A percentile compares a stretch with the other conserved stretches of the same genome.
phyloP scores from a whole-genome alignment of 2,329 filamentous ascomycete genomes.

The Gaeumannomyces sp. region DNA sequence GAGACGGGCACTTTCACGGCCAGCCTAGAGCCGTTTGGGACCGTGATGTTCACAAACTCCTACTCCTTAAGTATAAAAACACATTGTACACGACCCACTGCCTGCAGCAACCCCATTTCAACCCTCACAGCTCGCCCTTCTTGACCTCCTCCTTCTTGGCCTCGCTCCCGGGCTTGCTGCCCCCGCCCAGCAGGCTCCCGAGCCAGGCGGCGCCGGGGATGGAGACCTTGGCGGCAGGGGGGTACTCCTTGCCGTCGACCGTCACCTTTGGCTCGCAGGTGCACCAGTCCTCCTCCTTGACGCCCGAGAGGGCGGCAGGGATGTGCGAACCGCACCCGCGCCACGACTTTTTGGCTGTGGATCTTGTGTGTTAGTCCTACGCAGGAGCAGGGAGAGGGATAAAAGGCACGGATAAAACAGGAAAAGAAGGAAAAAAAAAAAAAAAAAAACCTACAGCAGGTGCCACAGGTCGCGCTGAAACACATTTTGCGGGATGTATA shows the following conservation, averaged over 20 bases:
- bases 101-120: too few relatives aligned
- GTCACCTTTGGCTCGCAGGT: slow-evolving; percentile 38
- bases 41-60: too few relatives aligned
- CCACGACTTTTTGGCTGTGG: slow-evolving; percentile 41
- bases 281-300: slow-evolving; percentile 42
- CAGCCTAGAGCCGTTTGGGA: too few relatives aligned
- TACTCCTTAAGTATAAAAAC: too few relatives aligned
- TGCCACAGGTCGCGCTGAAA: slow-evolving; percentile 32
- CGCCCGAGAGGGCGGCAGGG: slow-evolving; percentile 34
- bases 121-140: slow-evolving; percentile 13
- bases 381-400: too few relatives aligned
- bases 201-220: slow-evolving; percentile 35
- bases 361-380: slow-evolving; percentile 2
- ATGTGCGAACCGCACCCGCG: slow-evolving; percentile 44
- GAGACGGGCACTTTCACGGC: too few relatives aligned
- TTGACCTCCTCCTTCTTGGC: slow-evolving; percentile 10
- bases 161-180: slow-evolving; percentile 4
- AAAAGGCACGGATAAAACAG: background rate
- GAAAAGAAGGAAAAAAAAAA: slow-evolving; percentile 17
- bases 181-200: slow-evolving; percentile 23
- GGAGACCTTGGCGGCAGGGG: slow-evolving; percentile 33
- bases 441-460: slow-evolving; percentile 33
- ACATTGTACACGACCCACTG: too few relatives aligned
- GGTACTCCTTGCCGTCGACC: slow-evolving; percentile 38
- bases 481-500: slow-evolving; percentile 29